Base-by-base conservation (phyloP, 1,284 basidiomycete genomes). In the Tilletia setariae region DNA sequence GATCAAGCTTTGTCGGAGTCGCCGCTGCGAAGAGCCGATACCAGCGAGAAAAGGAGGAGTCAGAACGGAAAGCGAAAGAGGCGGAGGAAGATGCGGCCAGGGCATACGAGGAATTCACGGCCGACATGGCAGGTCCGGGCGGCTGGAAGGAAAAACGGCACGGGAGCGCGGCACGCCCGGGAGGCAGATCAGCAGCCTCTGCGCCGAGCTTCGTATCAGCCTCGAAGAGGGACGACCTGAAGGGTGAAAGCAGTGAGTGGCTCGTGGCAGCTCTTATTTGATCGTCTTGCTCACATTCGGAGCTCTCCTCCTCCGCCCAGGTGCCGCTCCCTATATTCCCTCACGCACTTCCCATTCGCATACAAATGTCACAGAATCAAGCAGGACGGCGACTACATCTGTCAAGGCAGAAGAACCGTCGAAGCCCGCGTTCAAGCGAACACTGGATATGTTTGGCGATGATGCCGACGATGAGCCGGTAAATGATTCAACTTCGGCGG, bases 61-160 rank as follows among this genome's bases (percentile, higher is more conserved):
- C 72, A 16, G 76, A 78, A 47, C 63, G 67, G 35, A 77, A 76
- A 62, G 66, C 66, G 43, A 75, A 70, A 63, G 71, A 74, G 43
- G 78, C 72, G 1, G 70, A 79, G 32, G 42, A 75, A 28, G 74
- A 73, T 35, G 76, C 73, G n/a, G 73, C 70, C 0, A 47, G 44
- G 23, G 78, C 76, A 9, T 80, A 79, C 66, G 51, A 74, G 23
- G 78, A 78, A 11, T 78, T 80, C 35, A 68, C 77, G 1, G 72
- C 69, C 43, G 77, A 72, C 32, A 74, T 80, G 74, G 70, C 79
- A 78, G 30, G 76, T 76, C 8, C 67, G n/a, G 2, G 74, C 71
- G 13, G 79, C 73, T 44, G 74, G 76, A 40, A 68, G 68, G 67
- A 69, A 61, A 8, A 42, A 2, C 40, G 67, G 25, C 28, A 11